Evolutionary conservation across 805 yeast genomes (phyloP).

Genomic region (Wickerhamomyces kurtzmanii): DNA sequence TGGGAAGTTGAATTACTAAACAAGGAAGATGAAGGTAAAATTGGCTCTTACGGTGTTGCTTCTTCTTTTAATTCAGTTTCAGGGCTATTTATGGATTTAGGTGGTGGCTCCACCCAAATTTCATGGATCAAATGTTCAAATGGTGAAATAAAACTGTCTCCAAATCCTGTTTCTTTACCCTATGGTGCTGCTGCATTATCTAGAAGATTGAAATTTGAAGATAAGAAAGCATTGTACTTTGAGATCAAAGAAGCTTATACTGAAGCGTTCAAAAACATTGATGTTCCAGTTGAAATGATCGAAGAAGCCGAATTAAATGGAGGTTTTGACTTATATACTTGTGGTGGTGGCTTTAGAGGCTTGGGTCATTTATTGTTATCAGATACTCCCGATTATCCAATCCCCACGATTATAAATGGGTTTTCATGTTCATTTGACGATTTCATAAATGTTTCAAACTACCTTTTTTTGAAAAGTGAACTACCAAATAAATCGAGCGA

Average conservation of each 20-base stretch:
- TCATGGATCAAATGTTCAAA: slow-evolving; percentile 56
- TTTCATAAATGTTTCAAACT: slow-evolving; percentile 41
- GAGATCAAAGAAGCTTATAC: slow-evolving; percentile 46
- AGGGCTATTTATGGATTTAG: slow-evolving; percentile 65
- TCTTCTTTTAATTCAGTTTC: slow-evolving; percentile 58
- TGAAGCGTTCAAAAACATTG: slow-evolving; percentile 38
- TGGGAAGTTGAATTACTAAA: slow-evolving; percentile 56
- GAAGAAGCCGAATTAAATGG: slow-evolving; percentile 43
- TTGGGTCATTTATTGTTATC: slow-evolving; percentile 51
- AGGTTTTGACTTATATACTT: slow-evolving; percentile 54
- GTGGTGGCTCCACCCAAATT: slow-evolving; percentile 62
- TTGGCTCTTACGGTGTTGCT: slow-evolving; percentile 68
- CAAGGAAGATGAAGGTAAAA: slow-evolving; percentile 54
- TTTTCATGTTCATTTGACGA: slow-evolving; percentile 47
- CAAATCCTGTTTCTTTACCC: slow-evolving; percentile 54
- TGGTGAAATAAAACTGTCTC: slow-evolving; percentile 46
- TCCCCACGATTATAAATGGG: slow-evolving; percentile 63
- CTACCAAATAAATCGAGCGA: slow-evolving; percentile 35
- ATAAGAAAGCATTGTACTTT: slow-evolving; percentile 33
- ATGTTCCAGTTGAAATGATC: slow-evolving; percentile 39
- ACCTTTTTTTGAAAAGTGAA: slow-evolving; percentile 35
- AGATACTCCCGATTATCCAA: slow-evolving; percentile 47
- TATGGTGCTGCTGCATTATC: slow-evolving; percentile 68
- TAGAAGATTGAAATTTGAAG: slow-evolving; percentile 41
- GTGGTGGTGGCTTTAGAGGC: slow-evolving; percentile 72